phyloP scores from a whole-genome alignment of 306 rosid species.

The Cucumis cinereus region DNA sequence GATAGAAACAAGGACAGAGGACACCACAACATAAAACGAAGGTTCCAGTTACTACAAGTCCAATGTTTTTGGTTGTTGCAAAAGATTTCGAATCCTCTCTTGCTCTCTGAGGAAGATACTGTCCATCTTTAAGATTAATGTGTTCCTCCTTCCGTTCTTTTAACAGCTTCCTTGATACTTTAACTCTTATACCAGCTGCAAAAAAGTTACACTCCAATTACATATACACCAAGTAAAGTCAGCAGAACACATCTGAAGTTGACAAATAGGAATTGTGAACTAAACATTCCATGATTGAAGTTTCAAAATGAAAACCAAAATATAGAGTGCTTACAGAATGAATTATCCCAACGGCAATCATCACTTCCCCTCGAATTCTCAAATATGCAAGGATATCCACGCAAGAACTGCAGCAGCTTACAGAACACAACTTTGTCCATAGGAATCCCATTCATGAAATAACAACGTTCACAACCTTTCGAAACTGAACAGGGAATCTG shows the following conservation, averaged over 20 bases:
- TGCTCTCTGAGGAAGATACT: not conserved
- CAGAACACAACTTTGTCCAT: slow-evolving; percentile 48
- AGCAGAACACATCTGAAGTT: not conserved
- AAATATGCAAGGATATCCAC: slow-evolving; percentile 43
- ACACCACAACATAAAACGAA: slow-evolving; percentile 50
- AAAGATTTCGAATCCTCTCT: slow-evolving; percentile 10
- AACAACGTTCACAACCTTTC: slow-evolving; percentile 36
- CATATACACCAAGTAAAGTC: not conserved
- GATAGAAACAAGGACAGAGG: slow-evolving; percentile 68
- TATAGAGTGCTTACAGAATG: slow-evolving; percentile 34
- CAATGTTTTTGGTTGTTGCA: slow-evolving; percentile 18
- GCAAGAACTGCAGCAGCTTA: slow-evolving; percentile 31
- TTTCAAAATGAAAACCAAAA: not conserved
- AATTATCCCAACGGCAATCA: slow-evolving; percentile 27
- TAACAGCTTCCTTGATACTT: slow-evolving; percentile 54
- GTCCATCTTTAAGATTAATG: not conserved
- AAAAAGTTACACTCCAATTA: slow-evolving; percentile 4
- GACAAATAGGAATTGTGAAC: not conserved
- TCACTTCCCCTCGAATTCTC: slow-evolving; percentile 28
- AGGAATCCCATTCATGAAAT: slow-evolving; percentile 42
- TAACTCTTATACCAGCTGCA: slow-evolving; percentile 35
- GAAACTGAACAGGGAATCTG: slow-evolving; percentile 32
- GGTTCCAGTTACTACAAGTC: slow-evolving; percentile 42
- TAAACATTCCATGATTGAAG: not conserved
- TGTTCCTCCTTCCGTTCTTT: slow-evolving; percentile 19